Evolutionary conservation across 257 asterid species (phyloP), one percentile per base, ranked within the genome.

Genomic region (Gentiana dahurica): DNA sequence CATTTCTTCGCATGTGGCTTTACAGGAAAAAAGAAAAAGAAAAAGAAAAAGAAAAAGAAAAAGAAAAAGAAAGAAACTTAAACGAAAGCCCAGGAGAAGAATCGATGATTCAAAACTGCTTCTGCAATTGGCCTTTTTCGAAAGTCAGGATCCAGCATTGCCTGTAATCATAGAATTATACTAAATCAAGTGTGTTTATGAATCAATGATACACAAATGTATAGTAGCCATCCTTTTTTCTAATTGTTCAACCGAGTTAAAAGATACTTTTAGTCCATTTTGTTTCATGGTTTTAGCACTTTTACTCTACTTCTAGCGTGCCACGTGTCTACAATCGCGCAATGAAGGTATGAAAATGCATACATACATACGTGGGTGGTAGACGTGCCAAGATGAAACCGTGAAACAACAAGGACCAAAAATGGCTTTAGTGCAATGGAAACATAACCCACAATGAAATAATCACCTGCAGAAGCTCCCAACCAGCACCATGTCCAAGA

Each of bases 391-490:
- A 24, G 24, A 24, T 24, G 24, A 24, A 24, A 24, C 24, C 24
- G 24, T 24, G 24, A 35, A 55, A 37, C 44, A 12, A 35, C 48
- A 55, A 55, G 15, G 48, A 55, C 15, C 43, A 52, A 2, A 58
- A 49, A 61, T 54, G 24, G 24, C 24, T 24, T 24, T 24, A 24
- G 24, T 24, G 24, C 24, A 24, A 24, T 24, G 24, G 24, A 24
- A 24, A 24, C 24, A 24, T 24, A 36, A 43, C 55, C 37, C 37
- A 38, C 8, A 11, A 67, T 47, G 55, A 54, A 49, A 51, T 45
- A 58, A 51, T 62, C 67, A 89, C 98, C 96, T 87, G 95, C 37
- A 87, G 86, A 55, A 90, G 69, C 76, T 84, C 95, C 98, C 96
- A 90, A 11, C 96, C 98, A 24, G 95, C 90, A 64, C 86, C 83